Conservation (phyloP, 2,329 filamentous ascomycete species). For the Calcarisporium arbuscula region DNA sequence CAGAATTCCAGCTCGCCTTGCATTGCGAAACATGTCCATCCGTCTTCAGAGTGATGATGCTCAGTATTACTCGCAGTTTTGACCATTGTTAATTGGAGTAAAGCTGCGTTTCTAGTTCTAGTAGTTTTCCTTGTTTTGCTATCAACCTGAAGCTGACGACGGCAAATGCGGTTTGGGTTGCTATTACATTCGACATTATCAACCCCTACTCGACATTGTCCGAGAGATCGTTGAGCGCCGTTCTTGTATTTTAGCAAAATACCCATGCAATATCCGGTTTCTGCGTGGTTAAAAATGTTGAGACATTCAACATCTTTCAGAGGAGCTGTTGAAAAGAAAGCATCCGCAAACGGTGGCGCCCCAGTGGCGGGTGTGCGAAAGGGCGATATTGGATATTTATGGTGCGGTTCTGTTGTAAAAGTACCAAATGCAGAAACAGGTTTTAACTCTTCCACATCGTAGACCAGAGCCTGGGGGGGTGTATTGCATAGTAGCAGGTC, state of each 20-base stretch:
- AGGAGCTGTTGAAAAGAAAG: constrained; percentile 9
- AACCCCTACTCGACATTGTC: constrained; percentile 11
- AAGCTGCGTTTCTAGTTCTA: neutral
- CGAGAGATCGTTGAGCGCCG: constrained; percentile 11
- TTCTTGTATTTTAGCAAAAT: constrained; percentile 11
- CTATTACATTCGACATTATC: constrained; percentile 7
- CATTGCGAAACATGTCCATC: constrained; percentile 11
- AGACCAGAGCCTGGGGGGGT: constrained; percentile 5
- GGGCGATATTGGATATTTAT: constrained; percentile 2
- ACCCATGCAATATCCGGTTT: constrained; percentile 8
- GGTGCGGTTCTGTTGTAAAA: constrained; percentile 4
- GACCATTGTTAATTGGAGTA: constrained; percentile 6
- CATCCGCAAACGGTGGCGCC: constrained; percentile 4
- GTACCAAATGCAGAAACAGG: constrained; percentile 7
- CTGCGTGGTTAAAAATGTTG: constrained; percentile 7
- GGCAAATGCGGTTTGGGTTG: constrained; percentile 9
- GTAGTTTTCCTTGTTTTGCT: neutral
- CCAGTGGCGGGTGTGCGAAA: constrained; percentile 5
- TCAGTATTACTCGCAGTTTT: constrained; percentile 2
- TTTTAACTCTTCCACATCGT: constrained; percentile 6
- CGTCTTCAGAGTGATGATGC: constrained; percentile 7
- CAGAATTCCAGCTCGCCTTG: constrained; percentile 10
- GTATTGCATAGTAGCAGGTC: constrained; percentile 6
- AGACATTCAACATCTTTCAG: constrained; percentile 5
- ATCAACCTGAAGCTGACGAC: too few species aligned